Base-by-base conservation (phyloP, 2,329 filamentous ascomycete genomes). In the Botrytis byssoidea region DNA sequence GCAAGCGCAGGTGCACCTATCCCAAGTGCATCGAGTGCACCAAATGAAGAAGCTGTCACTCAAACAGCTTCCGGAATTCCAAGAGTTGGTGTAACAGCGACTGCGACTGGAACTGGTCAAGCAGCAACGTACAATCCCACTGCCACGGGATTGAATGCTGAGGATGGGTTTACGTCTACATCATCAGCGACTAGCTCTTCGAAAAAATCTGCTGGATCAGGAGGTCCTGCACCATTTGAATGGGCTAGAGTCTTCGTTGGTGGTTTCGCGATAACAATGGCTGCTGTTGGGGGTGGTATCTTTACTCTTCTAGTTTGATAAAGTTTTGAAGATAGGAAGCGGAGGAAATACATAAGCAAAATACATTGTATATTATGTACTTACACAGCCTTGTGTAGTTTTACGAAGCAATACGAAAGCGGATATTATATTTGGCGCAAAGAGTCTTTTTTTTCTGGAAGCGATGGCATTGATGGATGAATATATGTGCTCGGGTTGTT, bases 31-130 rank as follows among this genome's bases (percentile, higher is more conserved):
- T 74, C 76, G 0, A 67, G 70, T 16, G 80, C 79, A 29, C 67
- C 75, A 5, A 77, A 76, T 46, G 74, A 77, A 57, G 74, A 73
- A 12, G 74, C 74, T 12, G 79, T 80, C 18, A 78, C 79, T 4
- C 79, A 79, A 42, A 80, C 79, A 9, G 79, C 79, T 22, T 78
- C 77, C 35, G 78, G 77, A 14, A 75, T 74, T 42, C 79, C 79
- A 37, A 78, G 73, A 59, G 72, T 77, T 44, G 74, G 73, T 40
- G 70, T 57, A 10, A 71, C 73, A 8, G 65, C 76, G 29, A 77
- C 75, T 20, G 78, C 72, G 4, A 74, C 71, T 18, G 75, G 70
- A 16, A 70, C 44, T 9, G 75, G 61, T 2, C 70, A 73, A 16
- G 74, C 77, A 16, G 74, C 77, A 25, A 80, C 78, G 6, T 79